These are phyloP conservation scores for Trichoderma erinaceum DNA, from an alignment of 495 filamentous ascomycete species.

Conservation along the genomic window DNA sequence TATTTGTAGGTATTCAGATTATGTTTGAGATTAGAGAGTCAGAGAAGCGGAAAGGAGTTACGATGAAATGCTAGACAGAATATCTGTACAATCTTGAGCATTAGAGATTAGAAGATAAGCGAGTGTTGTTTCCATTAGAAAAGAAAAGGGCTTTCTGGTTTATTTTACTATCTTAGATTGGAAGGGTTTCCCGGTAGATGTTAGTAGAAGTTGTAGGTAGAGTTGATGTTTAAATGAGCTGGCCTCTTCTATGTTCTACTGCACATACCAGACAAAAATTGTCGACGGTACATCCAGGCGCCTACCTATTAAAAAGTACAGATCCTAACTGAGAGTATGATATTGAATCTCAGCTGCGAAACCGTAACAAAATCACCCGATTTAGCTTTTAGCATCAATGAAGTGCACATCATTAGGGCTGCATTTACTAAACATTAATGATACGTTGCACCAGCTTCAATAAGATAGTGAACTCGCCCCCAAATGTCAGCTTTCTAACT, in stretches of 20 bases:
- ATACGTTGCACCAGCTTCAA: too few species aligned
- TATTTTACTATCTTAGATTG: not conserved
- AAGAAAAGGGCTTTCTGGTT: not conserved
- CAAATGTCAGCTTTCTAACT: too few species aligned
- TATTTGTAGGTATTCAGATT: conserved; percentile 84
- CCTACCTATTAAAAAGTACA: too few species aligned
- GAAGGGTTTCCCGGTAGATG: not conserved
- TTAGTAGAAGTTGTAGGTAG: not conserved
- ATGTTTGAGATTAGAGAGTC: conserved; percentile 94
- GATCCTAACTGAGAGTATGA: too few species aligned
- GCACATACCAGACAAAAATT: not conserved
- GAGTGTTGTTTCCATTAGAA: not conserved
- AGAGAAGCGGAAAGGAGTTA: conserved; percentile 74
- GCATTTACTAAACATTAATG: too few species aligned
- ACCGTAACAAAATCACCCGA: too few species aligned
- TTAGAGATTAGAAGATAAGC: conserved; percentile 11
- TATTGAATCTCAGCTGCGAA: too few species aligned
- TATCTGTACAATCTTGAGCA: not conserved
- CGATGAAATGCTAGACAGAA: conserved; percentile 65
- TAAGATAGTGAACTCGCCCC: too few species aligned
- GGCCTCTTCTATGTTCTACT: not conserved
- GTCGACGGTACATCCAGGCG: too few species aligned
- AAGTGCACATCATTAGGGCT: too few species aligned
- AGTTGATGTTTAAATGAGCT: not conserved
- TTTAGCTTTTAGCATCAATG: too few species aligned